phyloP scores from a whole-genome alignment of 75 land plant genomes.

The Chamaecyparis obtusa region DNA sequence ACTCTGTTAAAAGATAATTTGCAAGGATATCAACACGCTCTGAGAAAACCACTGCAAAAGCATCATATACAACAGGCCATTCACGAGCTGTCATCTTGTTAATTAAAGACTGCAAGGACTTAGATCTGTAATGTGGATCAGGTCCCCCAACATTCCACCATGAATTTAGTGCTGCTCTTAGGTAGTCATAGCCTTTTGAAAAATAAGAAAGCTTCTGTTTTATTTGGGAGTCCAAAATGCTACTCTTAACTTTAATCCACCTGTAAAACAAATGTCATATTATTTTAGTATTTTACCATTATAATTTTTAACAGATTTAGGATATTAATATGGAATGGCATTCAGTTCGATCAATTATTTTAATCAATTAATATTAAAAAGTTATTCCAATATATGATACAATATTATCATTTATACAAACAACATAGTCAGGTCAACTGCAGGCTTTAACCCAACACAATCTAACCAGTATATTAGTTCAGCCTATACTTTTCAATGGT shows the following conservation, averaged over 20 bases:
- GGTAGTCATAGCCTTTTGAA: slow-evolving; percentile 18
- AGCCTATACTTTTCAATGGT: not conserved
- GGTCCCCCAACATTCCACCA: slow-evolving; percentile 25
- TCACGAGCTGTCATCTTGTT: slow-evolving; percentile 13
- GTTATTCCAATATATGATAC: not conserved
- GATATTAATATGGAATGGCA: not conserved
- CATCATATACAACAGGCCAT: slow-evolving; percentile 21
- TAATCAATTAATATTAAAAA: not conserved
- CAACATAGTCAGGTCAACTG: not conserved
- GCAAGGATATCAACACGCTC: slow-evolving; percentile 18
- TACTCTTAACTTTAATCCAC: slow-evolving; percentile 16
- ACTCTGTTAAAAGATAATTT: not conserved
- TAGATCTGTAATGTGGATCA: slow-evolving; percentile 6
- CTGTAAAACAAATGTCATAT: slow-evolving; percentile 14
- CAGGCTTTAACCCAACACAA: not conserved
- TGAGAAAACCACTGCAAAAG: slow-evolving; percentile 17
- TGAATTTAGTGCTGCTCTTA: slow-evolving; percentile 13
- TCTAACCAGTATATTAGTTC: not conserved
- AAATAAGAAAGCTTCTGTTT: slow-evolving; percentile 8
- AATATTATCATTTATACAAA: not conserved
- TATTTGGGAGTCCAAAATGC: not conserved
- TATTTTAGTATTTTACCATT: slow-evolving; percentile 1
- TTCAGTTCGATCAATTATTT: not conserved
- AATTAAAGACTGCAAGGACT: slow-evolving; percentile 15
- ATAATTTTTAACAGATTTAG: not conserved